Percentiles rank a stretch among this genome's conserved stretches.
Conservation (phyloP, 345 rosid genomes). For the Turnera subulata region DNA sequence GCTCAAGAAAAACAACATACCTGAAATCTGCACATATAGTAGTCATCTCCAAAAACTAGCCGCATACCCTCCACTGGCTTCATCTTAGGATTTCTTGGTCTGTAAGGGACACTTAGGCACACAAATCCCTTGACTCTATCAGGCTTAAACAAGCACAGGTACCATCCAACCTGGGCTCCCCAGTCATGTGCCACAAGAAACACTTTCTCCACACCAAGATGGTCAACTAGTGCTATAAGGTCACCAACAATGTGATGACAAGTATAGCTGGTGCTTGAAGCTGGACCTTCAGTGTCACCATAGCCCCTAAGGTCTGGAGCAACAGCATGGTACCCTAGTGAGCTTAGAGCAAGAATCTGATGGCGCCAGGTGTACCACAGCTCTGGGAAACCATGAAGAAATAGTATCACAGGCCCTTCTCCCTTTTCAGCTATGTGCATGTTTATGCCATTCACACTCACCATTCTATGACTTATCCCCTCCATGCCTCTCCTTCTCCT, state of each 20-base stretch:
- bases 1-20: slow-evolving; percentile 18
- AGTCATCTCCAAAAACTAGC: slow-evolving; percentile 66
- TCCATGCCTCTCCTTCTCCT: slow-evolving; percentile 30
- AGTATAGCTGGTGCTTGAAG: slow-evolving; percentile 43
- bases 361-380: slow-evolving; percentile 90
- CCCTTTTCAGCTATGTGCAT: slow-evolving; percentile 82
- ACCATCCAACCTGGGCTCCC: slow-evolving; percentile 80
- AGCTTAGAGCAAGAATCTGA: slow-evolving; percentile 55
- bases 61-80: slow-evolving; percentile 52
- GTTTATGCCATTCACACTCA: slow-evolving; percentile 58
- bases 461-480: slow-evolving; percentile 44
- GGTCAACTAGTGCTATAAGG: slow-evolving; percentile 51
- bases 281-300: slow-evolving; percentile 61
- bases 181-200: slow-evolving; percentile 74
- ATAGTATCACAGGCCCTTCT: slow-evolving; percentile 46
- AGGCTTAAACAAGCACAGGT: slow-evolving; percentile 62
- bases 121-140: slow-evolving; percentile 60
- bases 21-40: slow-evolving; percentile 87
- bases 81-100: slow-evolving; percentile 53
- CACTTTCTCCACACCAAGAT: slow-evolving; percentile 50
- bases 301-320: slow-evolving; percentile 86
- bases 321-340: slow-evolving; percentile 55
- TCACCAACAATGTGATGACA: slow-evolving; percentile 60
- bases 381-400: slow-evolving; percentile 86
- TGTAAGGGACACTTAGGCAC: slow-evolving; percentile 60